A percentile compares a stretch with the other conserved stretches of the same genome.
Evolutionary conservation across 148 eudicot genomes (phyloP).

Genomic region (Amaranthus cruentus): DNA sequence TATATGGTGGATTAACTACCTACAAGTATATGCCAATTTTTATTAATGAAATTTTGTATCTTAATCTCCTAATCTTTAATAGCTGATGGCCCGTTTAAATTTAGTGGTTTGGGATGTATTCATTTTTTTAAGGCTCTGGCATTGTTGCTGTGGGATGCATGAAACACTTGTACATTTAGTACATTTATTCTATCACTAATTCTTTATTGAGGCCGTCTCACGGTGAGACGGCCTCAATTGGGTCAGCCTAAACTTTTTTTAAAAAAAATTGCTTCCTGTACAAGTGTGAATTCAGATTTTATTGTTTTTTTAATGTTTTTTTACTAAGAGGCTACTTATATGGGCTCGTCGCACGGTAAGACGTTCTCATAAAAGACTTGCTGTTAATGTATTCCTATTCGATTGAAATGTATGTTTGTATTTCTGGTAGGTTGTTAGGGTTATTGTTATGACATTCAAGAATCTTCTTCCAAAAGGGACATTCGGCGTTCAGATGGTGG

Average conservation of each 20-base stretch:
- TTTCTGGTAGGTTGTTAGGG: conserved; percentile 66
- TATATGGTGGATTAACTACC: background rate
- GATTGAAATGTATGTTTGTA: conserved; percentile 9
- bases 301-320: too few relatives aligned
- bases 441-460: conserved; percentile 71
- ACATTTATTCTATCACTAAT: background rate
- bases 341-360: too few relatives aligned
- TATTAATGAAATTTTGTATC: background rate
- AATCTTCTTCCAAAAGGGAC: conserved; percentile 79
- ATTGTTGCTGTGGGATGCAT: background rate
- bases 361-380: too few relatives aligned
- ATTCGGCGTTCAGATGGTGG: conserved; percentile 91
- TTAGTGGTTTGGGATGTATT: background rate
- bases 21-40: background rate
- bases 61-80: background rate
- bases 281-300: too few relatives aligned
- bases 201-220: too few relatives aligned
- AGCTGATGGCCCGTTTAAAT: background rate
- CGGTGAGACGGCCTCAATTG: too few relatives aligned
- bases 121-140: too few relatives aligned
- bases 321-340: too few relatives aligned
- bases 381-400: background rate
- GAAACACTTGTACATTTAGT: background rate
- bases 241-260: too few relatives aligned
- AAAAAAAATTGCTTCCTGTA: too few relatives aligned